Evolutionary conservation across 305 asterid species (phyloP).

Genomic region (Solanum aculeatissimum): DNA sequence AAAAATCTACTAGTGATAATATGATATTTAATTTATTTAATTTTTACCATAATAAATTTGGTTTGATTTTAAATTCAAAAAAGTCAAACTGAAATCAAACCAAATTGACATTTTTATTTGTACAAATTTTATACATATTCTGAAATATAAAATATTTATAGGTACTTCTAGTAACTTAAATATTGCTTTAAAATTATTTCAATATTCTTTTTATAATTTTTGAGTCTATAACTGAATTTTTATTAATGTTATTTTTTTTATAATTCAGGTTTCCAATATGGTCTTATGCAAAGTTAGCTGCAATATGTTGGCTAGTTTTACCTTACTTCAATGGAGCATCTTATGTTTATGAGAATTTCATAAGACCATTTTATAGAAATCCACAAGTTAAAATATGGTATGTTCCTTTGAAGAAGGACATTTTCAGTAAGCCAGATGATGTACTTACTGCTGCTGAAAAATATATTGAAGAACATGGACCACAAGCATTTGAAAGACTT

Average conservation of each 20-base stretch:
- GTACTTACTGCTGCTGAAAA: conserved; percentile 67
- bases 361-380: conserved; percentile 61
- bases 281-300: conserved; percentile 58
- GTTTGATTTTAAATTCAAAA: no score
- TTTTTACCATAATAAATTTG: no score
- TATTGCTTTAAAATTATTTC: no score
- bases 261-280: conserved; percentile 62
- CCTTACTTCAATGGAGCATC: conserved; percentile 81
- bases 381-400: conserved; percentile 67
- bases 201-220: no score
- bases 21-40: no score
- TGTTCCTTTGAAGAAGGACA: conserved; percentile 41
- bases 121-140: no score
- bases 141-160: no score
- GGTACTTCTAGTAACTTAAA: no score
- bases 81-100: no score
- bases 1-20: no score
- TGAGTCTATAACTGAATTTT: no score
- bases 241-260: not conserved
- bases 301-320: conserved; percentile 71
- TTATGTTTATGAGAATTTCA: conserved; percentile 55
- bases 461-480: conserved; percentile 70
- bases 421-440: conserved; percentile 65
- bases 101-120: no score
- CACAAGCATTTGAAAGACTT: conserved; percentile 70